Base-by-base conservation (phyloP, 1,139 yeast species). In the Saccharomyces hybrid region DNA sequence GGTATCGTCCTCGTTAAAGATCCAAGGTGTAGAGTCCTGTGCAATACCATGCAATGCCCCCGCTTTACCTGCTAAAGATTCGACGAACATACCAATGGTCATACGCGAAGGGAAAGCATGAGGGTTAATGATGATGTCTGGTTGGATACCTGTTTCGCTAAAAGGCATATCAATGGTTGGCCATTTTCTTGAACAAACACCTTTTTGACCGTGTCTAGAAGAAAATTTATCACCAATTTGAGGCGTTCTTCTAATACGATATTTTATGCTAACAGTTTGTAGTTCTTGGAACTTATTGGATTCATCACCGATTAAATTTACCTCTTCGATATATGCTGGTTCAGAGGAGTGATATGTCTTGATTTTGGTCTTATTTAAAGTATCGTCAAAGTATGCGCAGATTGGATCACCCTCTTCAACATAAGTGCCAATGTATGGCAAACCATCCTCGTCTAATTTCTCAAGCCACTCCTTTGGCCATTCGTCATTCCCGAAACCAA, bases 51-150 rank as follows among this genome's bases (percentile, higher is more conserved):
- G 99, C 68, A 95, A 76, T 9, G 97, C 96, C 71, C 99, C 99
- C 5, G 99, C 95, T 72, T 93, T 93, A 67, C 99, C 99, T 14
- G 99, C 99, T 59, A 93, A 76, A 55, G 96, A 86, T 74, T 93
- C 99, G 51, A 93, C 98, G 75, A 93, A 93, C 99, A 93, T 93
- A 76, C 99, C 99, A 73, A 93, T 93, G 26, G 99, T 93, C 99
- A 93, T 93, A 79, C 99, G 95, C 53, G 98, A 91, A 63, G 99
- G 99, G 91, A 93, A 93, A 62, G 98, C 99, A 71, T 93, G 99
- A 3, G 99, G 99, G 70, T 93, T 93, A 67, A 93, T 93, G 67
- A 93, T 93, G 62, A 93, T 88, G 74, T 93, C 99, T 1, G 99
- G 99, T 71, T 88, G 96, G 59, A 93, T 91, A 66, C 99, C 99